phyloP scores from a whole-genome alignment of 306 rosid species.

The Begonia peltatifolia region DNA sequence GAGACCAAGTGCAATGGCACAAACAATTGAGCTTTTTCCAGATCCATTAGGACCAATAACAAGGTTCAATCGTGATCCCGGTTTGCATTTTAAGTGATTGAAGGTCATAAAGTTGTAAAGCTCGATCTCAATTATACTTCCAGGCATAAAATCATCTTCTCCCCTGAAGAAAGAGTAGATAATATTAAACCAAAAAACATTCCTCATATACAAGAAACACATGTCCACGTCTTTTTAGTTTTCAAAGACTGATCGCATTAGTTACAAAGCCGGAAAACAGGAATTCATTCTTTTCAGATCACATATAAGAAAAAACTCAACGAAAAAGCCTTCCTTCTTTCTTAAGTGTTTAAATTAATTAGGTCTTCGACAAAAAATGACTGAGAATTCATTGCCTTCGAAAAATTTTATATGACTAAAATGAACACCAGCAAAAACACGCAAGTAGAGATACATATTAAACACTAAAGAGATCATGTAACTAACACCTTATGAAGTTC shows the following conservation, averaged over 20 bases:
- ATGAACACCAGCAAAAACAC: no score
- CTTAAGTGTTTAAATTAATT: background rate
- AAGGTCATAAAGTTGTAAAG: slow-evolving; percentile 86
- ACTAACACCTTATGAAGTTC: no score
- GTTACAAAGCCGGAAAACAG: background rate
- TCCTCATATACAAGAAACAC: background rate
- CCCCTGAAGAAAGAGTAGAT: slow-evolving; percentile 40
- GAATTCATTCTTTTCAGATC: background rate
- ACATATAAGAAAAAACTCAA: background rate
- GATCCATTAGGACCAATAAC: slow-evolving; percentile 96
- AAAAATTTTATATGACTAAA: no score
- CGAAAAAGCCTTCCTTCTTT: background rate
- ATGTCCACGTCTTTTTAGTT: background rate
- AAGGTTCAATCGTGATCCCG: slow-evolving; percentile 78
- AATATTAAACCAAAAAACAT: slow-evolving; percentile 5
- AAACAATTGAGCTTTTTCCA: slow-evolving; percentile 94
- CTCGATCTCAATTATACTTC: slow-evolving; percentile 82
- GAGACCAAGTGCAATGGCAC: slow-evolving; percentile 95
- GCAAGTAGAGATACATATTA: no score
- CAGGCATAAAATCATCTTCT: slow-evolving; percentile 90
- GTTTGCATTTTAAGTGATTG: slow-evolving; percentile 63
- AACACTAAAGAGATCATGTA: no score
- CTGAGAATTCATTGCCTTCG: no score
- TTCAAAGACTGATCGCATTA: background rate
- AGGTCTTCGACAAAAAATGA: no score